phyloP scores from a whole-genome alignment of 495 filamentous ascomycete genomes.

The Neurospora sp. region DNA sequence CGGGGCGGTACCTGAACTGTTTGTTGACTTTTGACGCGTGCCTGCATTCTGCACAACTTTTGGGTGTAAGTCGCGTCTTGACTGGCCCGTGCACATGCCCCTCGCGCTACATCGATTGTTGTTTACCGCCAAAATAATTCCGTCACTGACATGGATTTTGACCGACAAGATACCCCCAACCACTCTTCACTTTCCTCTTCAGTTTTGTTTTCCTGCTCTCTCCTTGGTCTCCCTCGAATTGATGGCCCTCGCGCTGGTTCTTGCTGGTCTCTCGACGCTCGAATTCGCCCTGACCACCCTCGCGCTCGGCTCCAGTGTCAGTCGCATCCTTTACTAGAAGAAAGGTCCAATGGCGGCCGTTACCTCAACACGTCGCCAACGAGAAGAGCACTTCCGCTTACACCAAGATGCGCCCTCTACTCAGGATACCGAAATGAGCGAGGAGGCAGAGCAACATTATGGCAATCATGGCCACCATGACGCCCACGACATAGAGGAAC shows the following conservation, averaged over 20 bases:
- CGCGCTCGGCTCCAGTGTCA: conserved; percentile 1
- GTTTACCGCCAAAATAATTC: conserved; percentile 4
- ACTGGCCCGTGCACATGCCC: not conserved
- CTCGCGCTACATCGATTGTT: not conserved
- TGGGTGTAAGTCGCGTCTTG: not conserved
- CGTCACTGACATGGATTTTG: not conserved
- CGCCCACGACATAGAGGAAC: conserved; percentile 5
- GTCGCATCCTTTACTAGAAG: not conserved
- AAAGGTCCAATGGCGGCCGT: conserved; percentile 16
- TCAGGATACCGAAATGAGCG: conserved; percentile 26
- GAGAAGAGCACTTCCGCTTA: conserved; percentile 27
- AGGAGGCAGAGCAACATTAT: conserved; percentile 16
- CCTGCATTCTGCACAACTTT: not conserved
- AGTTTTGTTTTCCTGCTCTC: not conserved
- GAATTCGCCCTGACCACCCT: not conserved
- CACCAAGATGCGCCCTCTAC: conserved; percentile 30
- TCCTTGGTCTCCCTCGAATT: not conserved
- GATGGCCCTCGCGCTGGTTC: not conserved
- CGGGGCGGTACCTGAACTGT: not conserved
- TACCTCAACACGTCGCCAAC: conserved; percentile 10
- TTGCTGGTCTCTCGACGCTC: not conserved
- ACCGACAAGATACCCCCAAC: not conserved
- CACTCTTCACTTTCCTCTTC: not conserved
- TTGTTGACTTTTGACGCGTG: not conserved
- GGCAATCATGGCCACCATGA: not conserved